Evolutionary conservation across 768 basidiomycete genomes (phyloP).

Genomic region (Pleurotus pulmonarius): DNA sequence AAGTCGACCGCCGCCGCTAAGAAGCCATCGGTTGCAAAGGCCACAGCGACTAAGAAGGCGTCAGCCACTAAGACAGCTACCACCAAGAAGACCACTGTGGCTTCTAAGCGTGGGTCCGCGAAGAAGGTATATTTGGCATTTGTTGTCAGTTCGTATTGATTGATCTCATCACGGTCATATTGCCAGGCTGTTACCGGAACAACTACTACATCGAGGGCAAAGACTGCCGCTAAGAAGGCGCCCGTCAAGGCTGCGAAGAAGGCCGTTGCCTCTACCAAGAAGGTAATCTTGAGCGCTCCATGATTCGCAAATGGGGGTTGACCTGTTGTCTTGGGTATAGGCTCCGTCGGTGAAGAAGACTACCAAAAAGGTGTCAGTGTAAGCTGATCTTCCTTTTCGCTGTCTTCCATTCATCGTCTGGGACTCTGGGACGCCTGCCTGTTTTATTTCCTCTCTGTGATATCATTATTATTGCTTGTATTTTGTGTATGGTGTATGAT

Average conservation of each 20-base stretch:
- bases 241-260: constrained; percentile 25
- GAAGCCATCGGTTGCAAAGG: constrained; percentile 13
- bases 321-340: neutral
- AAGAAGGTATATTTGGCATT: constrained; percentile 53
- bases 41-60: constrained; percentile 13
- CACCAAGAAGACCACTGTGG: constrained; percentile 21
- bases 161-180: constrained; percentile 5
- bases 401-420: neutral
- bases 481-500: constrained; percentile 11
- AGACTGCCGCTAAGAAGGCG: constrained; percentile 32
- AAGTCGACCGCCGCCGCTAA: constrained; percentile 9
- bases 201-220: constrained; percentile 36
- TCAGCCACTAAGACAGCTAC: constrained; percentile 18
- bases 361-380: constrained; percentile 6
- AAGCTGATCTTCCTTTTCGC: neutral
- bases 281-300: constrained; percentile 16
- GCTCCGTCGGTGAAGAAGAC: constrained; percentile 9
- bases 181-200: constrained; percentile 52
- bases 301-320: neutral
- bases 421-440: constrained; percentile 13
- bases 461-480: constrained; percentile 16
- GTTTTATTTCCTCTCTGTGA: constrained; percentile 11
- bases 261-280: constrained; percentile 30
- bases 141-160: constrained; percentile 1
- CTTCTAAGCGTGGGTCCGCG: constrained; percentile 47